Percentiles rank a stretch among this genome's conserved stretches.
Evolutionary conservation across 192 early-diverging fungal genomes (phyloP).

Genomic region (Glomus cerebriforme): DNA sequence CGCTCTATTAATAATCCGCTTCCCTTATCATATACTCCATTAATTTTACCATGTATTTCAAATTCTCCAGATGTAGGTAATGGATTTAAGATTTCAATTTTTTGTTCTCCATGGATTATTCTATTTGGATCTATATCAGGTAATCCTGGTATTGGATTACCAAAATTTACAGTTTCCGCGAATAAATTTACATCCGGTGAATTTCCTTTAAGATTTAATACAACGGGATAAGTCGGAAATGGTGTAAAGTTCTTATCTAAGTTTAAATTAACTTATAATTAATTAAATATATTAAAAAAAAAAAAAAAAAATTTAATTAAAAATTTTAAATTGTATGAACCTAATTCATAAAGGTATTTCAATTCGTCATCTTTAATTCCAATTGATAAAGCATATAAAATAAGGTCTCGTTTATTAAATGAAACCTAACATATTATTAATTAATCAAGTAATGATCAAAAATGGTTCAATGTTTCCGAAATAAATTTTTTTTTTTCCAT

Average conservation of each 20-base stretch:
- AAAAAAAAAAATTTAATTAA: conserved; percentile 2
- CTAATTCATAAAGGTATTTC: conserved; percentile 70
- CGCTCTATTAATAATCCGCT: conserved; percentile 57
- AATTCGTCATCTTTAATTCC: conserved; percentile 61
- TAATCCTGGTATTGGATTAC: conserved; percentile 55
- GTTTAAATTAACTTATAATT: not conserved
- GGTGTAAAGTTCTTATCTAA: not conserved
- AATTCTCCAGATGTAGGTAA: conserved; percentile 64
- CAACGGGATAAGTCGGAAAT: not conserved
- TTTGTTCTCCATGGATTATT: conserved; percentile 78
- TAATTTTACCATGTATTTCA: conserved; percentile 51
- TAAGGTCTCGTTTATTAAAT: conserved; percentile 68
- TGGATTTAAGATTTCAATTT: conserved; percentile 58
- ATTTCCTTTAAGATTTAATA: not conserved
- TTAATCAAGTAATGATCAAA: too few relatives aligned
- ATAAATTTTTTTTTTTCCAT: too few relatives aligned
- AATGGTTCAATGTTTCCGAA: too few relatives aligned
- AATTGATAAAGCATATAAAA: conserved; percentile 74
- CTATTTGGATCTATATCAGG: conserved; percentile 67
- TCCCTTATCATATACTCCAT: conserved; percentile 76
- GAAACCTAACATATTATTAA: too few relatives aligned
- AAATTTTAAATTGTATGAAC: too few relatives aligned
- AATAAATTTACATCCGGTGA: not conserved
- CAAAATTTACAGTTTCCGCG: conserved; percentile 58
- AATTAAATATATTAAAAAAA: too few relatives aligned